Conservation (phyloP, 75 land plant genomes). For the Pinus taeda region DNA sequence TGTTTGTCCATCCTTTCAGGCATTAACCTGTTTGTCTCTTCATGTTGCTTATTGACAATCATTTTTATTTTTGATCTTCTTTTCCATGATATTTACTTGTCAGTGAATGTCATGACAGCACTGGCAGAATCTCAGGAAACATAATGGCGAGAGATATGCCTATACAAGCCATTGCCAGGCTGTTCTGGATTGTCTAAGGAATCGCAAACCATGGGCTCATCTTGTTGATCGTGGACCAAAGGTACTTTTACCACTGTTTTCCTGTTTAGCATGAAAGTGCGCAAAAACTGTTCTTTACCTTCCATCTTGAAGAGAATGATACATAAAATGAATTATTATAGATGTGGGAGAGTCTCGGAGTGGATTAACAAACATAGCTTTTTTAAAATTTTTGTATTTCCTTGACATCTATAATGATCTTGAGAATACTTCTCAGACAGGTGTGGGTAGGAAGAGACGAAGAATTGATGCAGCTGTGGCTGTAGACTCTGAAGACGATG, state of each 20-base stretch:
- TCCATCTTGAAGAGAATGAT: background rate
- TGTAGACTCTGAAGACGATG: constrained; percentile 55
- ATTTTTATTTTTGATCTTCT: constrained; percentile 10
- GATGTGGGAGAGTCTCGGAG: background rate
- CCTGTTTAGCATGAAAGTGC: background rate
- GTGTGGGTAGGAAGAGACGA: constrained; percentile 52
- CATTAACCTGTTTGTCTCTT: background rate
- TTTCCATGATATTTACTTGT: background rate
- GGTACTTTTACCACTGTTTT: constrained; percentile 23
- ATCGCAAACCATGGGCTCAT: constrained; percentile 70
- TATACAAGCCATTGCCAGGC: constrained; percentile 77
- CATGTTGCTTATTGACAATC: background rate
- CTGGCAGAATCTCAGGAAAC: constrained; percentile 75
- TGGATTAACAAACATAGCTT: background rate
- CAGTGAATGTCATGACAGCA: constrained; percentile 49
- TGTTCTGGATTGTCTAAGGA: constrained; percentile 78
- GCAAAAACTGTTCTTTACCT: background rate
- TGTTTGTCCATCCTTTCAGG: background rate
- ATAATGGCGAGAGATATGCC: constrained; percentile 85
- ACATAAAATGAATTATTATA: background rate
- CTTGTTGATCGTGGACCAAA: constrained; percentile 78
- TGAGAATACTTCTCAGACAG: constrained; percentile 31
- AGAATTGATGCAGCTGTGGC: constrained; percentile 29
- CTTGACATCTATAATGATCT: background rate
- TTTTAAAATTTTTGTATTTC: background rate